Conservation (phyloP, 1,284 basidiomycete species). For the Melampsora americana region DNA sequence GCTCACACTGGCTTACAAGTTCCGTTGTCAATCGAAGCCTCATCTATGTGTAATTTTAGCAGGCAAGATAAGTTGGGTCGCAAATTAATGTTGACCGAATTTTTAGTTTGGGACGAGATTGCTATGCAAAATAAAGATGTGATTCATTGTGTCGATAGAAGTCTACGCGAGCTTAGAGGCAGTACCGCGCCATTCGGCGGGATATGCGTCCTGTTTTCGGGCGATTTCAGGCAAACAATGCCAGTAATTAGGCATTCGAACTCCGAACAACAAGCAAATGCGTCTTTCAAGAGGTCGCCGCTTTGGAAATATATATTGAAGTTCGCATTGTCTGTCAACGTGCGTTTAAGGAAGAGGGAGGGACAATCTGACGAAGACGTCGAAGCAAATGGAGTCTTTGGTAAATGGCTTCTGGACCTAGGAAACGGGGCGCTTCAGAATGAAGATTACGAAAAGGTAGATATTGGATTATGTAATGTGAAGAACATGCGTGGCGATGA, state of each 20-base stretch:
- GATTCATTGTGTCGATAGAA: neutral
- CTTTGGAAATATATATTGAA: neutral
- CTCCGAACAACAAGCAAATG: too few relatives aligned
- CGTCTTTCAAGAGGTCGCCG: neutral
- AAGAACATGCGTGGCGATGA: neutral
- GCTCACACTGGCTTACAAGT: slow-evolving; percentile 59
- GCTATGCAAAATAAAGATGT: neutral
- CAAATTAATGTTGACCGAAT: too few relatives aligned
- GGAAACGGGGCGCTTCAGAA: neutral
- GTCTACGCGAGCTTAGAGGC: neutral
- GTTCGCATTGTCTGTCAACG: neutral
- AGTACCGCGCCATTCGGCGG: neutral
- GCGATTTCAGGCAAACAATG: too few relatives aligned
- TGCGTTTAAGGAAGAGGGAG: neutral
- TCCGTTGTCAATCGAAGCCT: too few relatives aligned
- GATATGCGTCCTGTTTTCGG: neutral
- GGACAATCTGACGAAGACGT: neutral
- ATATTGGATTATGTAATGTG: neutral
- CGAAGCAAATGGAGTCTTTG: too few relatives aligned
- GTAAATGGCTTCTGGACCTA: too few relatives aligned
- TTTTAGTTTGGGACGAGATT: neutral
- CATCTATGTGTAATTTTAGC: too few relatives aligned
- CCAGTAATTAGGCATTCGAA: too few relatives aligned
- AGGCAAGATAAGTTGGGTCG: too few relatives aligned
- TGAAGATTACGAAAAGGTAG: neutral